Evolutionary conservation across 2,329 filamentous ascomycete species (phyloP), one percentile per base, ranked within the genome.

Genomic region (Triangularia verruculosa): DNA sequence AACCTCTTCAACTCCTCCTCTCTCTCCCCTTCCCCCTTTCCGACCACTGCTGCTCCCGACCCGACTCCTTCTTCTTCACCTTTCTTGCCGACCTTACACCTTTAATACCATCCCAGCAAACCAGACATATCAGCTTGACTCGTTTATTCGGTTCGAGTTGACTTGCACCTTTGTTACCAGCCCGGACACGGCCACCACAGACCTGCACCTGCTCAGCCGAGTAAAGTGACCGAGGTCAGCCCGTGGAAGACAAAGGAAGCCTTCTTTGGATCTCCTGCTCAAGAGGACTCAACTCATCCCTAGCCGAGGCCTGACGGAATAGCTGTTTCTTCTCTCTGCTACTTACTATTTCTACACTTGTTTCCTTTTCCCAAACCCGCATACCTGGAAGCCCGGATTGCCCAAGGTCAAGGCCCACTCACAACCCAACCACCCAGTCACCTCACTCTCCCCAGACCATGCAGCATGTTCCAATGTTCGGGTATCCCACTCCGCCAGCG

Each of bases 401-500:
- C 61, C 61, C 61, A 60, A 53, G 39, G 52, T 59, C 57, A 59
- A 59, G 57, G 57, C 57, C 47, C 57, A n/a, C 57, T 59, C 63
- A 43, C 61, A 66, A 62, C 57, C 55, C 34, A 34, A 62, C 53
- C 55, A 56, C 61, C 64, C 53, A 67, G 59, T 57, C 62, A 51
- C 25, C 30, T 39, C 24, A 43, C 17, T 28, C n/a, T 57, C 61
- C 24, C 57, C 66, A 70, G 67, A 73, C 73, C 71, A 76, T 80
- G 83, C 83, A 85, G 80, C 80, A 85, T 81, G 82, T 83, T 78
- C 78, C 80, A 76, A 78, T 70, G 67, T 83, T 78, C 75, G 82
- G 83, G 77, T 83, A 84, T 75, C 83, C 82, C 71, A 85, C 83
- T 69, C 83, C 84, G 69, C 84, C 84, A 72, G 80, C 82, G 64